phyloP scores from a whole-genome alignment of 164 flowering plant species.

The Magnolia changhungtana region DNA sequence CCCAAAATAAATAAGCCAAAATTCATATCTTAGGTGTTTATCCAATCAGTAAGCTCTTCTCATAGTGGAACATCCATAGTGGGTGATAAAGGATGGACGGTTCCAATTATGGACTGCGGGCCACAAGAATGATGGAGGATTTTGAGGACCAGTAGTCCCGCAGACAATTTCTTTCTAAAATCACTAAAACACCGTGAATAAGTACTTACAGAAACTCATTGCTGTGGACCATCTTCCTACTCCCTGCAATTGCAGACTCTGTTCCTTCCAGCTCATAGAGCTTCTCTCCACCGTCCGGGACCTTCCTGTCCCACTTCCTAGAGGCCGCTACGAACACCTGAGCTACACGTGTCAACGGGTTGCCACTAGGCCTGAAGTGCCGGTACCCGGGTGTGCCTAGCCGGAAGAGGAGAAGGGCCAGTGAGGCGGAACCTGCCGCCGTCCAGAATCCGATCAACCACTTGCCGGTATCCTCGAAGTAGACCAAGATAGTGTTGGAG shows the following conservation, averaged over 20 bases:
- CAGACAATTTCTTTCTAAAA: too few species aligned
- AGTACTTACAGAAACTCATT: slow-evolving; percentile 47
- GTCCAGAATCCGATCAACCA: slow-evolving; percentile 78
- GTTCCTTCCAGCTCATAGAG: slow-evolving; percentile 68
- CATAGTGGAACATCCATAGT: too few species aligned
- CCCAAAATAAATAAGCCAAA: neutral
- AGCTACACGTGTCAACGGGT: slow-evolving; percentile 71
- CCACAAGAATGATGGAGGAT: too few species aligned
- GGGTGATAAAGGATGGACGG: too few species aligned
- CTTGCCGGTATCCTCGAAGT: slow-evolving; percentile 66
- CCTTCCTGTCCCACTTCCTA: slow-evolving; percentile 43
- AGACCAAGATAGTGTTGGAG: slow-evolving; percentile 82
- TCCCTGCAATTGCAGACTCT: slow-evolving; percentile 74
- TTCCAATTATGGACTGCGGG: too few species aligned
- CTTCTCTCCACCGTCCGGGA: slow-evolving; percentile 26
- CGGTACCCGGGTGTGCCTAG: slow-evolving; percentile 47
- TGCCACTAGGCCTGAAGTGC: slow-evolving; percentile 61
- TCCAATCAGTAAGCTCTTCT: too few species aligned
- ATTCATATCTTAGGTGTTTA: too few species aligned
- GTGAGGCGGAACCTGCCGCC: slow-evolving; percentile 50
- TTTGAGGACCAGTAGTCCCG: too few species aligned
- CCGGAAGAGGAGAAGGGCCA: slow-evolving; percentile 46
- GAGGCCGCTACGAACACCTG: slow-evolving; percentile 69
- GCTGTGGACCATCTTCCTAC: slow-evolving; percentile 69
- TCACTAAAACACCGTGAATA: too few species aligned